Evolutionary conservation across 495 filamentous ascomycete species (phyloP), one percentile per base, ranked within the genome.

Genomic region (Gamarada debralockiae): DNA sequence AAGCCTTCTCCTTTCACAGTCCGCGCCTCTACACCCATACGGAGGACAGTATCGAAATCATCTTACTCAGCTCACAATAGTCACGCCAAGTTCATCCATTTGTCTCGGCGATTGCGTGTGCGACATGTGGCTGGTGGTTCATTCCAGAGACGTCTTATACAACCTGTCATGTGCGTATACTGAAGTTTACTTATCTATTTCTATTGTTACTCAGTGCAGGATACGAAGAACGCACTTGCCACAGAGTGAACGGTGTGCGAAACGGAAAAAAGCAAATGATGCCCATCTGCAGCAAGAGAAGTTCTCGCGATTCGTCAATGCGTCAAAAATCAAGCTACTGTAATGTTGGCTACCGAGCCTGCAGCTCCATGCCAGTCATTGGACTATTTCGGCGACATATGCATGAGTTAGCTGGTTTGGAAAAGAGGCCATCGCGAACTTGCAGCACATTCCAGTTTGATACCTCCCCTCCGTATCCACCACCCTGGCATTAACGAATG

Each of bases 241-340:
- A 52, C 33, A 18, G 20, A 33, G 40, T 33, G 47, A 36, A 36
- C 22, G 38, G 51, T 54, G 56, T 50, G 53, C 33, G 10, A 29
- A 51, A 29, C 27, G 47, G 34, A 31, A 55, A 29, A 34, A 20
- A 48, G 40, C 10, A 21, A 50, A 51, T 43, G 44, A 42, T 21
- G 50, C 50, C 44, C 14, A 36, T 5, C 23, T 27, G 45, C 37
- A 53, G 43, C 50, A 24, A 15, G 9, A 25, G 10, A 34, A 20
- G 22, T 31, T 44, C 37, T n/a, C n/a, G 27, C 55, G 34, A 58
- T 58, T 58, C 50, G 56, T 53, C 56, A 58, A 59, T 55, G 45
- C 39, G 22, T 31, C n/a, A n/a, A 24, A 23, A 45, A 36, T 44
- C 3, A 23, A 23, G 41, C 12, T 12, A 29, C 43, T 31, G 18